Evolutionary conservation across 495 filamentous ascomycete genomes (phyloP).

Genomic region (Bacidia gigantensis): DNA sequence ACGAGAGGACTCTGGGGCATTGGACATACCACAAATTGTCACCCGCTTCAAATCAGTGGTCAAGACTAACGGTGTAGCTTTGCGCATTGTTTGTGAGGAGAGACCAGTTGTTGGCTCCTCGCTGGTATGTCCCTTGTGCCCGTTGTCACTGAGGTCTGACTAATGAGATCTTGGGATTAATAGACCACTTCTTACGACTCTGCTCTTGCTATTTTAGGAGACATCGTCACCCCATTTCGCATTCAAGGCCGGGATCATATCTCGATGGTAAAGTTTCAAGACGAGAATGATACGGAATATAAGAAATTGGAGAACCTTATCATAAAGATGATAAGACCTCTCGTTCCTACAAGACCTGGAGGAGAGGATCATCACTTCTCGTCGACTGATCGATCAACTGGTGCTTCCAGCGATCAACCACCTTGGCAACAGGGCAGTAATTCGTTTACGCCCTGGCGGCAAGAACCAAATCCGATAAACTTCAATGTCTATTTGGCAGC

Average conservation of each 20-base stretch:
- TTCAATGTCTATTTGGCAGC: too few relatives aligned
- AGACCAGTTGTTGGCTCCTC: neutral
- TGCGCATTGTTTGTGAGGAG: neutral
- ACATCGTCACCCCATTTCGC: neutral
- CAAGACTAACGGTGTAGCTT: neutral
- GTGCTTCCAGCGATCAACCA: too few relatives aligned
- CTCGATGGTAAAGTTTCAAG: conserved; percentile 5
- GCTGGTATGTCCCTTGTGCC: neutral
- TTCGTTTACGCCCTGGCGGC: too few relatives aligned
- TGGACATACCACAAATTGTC: neutral
- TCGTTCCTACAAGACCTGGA: neutral
- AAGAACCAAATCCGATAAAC: too few relatives aligned
- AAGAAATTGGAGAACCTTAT: conserved; percentile 4
- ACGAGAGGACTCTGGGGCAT: neutral
- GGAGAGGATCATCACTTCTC: too few relatives aligned
- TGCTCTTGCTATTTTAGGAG: conserved; percentile 1
- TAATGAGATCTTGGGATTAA: neutral
- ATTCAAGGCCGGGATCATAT: conserved; percentile 1
- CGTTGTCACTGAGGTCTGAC: neutral
- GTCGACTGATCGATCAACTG: too few relatives aligned
- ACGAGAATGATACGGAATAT: conserved; percentile 1
- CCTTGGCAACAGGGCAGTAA: too few relatives aligned
- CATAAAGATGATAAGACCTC: neutral
- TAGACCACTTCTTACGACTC: conserved; percentile 2
- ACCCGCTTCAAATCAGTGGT: conserved; percentile 2